Evolutionary conservation across 2,329 filamentous ascomycete species (phyloP).

Genomic region (Acrocalymma vagum): DNA sequence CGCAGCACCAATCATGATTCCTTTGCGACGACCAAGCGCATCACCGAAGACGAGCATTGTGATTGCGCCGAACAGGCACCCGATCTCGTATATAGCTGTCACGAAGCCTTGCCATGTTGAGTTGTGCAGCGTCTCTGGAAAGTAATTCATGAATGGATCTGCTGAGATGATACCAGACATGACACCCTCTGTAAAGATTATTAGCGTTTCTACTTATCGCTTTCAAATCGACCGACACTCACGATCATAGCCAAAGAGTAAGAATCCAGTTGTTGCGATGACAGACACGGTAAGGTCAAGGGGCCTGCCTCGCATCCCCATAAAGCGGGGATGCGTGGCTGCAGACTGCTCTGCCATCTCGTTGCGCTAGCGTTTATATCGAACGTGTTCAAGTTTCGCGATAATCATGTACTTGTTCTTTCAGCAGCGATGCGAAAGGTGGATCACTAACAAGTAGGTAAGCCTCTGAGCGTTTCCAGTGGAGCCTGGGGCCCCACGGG

Average conservation of each 20-base stretch:
- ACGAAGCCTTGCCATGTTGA: constrained; percentile 61
- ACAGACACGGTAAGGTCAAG: constrained; percentile 37
- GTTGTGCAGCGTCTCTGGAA: constrained; percentile 50
- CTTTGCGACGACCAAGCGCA: constrained; percentile 51
- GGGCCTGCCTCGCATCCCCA: constrained; percentile 36
- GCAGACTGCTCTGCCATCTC: constrained; percentile 19
- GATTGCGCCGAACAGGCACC: constrained; percentile 55
- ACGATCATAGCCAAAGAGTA: constrained; percentile 44
- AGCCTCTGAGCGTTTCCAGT: background rate
- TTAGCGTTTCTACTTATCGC: too few species aligned
- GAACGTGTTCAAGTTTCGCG: too few species aligned
- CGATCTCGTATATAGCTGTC: constrained; percentile 62
- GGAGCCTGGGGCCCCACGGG: constrained; percentile 1
- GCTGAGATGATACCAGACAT: constrained; percentile 49
- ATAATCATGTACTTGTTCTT: too few species aligned
- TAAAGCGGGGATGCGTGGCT: constrained; percentile 31
- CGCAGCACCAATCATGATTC: constrained; percentile 52
- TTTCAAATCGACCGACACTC: too few species aligned
- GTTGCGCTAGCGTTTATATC: constrained; percentile 2
- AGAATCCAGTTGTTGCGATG: constrained; percentile 40
- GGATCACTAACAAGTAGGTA: background rate
- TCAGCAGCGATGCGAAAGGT: background rate
- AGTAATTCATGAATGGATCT: constrained; percentile 44
- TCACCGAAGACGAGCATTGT: constrained; percentile 50
- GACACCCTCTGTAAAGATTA: constrained; percentile 36